These are phyloP conservation scores for Anastatica hierochuntica DNA, from an alignment of 345 rosid genomes.

Conservation along the genomic window DNA sequence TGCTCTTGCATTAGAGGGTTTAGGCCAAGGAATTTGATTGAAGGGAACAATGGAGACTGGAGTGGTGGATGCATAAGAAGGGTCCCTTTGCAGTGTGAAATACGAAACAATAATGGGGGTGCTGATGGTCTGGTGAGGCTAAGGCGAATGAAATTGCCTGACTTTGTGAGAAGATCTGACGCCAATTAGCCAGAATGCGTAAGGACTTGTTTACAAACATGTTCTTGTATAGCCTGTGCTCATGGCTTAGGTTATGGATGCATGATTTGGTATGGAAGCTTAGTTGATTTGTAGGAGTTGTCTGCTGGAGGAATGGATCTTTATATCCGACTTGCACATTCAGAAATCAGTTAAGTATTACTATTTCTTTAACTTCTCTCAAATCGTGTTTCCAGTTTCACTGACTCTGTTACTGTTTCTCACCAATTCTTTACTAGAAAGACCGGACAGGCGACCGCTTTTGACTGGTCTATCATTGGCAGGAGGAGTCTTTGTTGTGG, in stretches of 20 bases:
- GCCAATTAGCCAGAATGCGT: constrained; percentile 27
- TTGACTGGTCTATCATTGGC: constrained; percentile 8
- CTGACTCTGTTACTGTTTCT: neutral
- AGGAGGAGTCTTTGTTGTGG: constrained; percentile 13
- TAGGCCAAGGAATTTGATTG: constrained; percentile 30
- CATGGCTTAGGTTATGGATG: constrained; percentile 37
- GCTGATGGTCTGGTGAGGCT: constrained; percentile 37
- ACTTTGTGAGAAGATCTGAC: constrained; percentile 26
- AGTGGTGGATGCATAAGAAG: constrained; percentile 42
- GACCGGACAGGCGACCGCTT: constrained; percentile 8
- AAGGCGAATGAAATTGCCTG: constrained; percentile 34
- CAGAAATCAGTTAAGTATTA: constrained; percentile 36
- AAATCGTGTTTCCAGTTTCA: neutral
- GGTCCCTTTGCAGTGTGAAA: constrained; percentile 28
- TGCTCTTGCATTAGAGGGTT: constrained; percentile 54
- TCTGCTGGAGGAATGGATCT: constrained; percentile 31
- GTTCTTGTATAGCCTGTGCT: constrained; percentile 47
- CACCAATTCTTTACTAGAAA: constrained; percentile 3
- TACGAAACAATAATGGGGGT: constrained; percentile 17
- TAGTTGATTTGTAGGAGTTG: constrained; percentile 32
- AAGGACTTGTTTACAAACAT: constrained; percentile 33
- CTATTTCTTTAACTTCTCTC: neutral
- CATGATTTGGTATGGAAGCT: constrained; percentile 36
- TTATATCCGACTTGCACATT: constrained; percentile 32
- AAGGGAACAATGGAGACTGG: constrained; percentile 43